These are phyloP conservation scores for Incumbomyces delicatus DNA, from an alignment of 2,329 filamentous ascomycete species.

Conservation along the genomic window DNA sequence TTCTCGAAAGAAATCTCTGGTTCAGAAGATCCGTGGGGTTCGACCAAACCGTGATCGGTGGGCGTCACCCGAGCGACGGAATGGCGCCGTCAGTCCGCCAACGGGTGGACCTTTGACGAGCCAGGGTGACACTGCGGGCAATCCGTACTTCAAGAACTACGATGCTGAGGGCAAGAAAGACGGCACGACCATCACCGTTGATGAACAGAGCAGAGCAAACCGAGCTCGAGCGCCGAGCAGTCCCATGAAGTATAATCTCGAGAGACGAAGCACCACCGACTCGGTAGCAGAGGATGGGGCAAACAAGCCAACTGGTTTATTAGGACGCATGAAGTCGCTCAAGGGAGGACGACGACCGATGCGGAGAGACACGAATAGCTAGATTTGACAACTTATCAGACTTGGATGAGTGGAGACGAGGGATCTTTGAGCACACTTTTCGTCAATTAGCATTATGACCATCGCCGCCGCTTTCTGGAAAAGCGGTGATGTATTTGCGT, in stretches of 20 bases:
- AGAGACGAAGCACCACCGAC: constrained; percentile 51
- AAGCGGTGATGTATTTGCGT: constrained; percentile 2
- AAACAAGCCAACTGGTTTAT: constrained; percentile 14
- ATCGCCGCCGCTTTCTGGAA: constrained; percentile 6
- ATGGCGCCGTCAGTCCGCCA: constrained; percentile 10
- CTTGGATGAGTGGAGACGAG: neutral
- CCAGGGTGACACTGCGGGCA: constrained; percentile 43
- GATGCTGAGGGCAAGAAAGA: constrained; percentile 57
- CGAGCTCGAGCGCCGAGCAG: constrained; percentile 46
- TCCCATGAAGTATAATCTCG: constrained; percentile 41
- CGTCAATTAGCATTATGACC: neutral
- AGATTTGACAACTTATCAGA: neutral
- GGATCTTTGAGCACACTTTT: neutral
- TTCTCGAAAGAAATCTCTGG: constrained; percentile 86
- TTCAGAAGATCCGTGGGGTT: constrained; percentile 73
- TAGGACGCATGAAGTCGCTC: constrained; percentile 22
- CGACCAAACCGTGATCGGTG: constrained; percentile 52
- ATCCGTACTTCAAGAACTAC: constrained; percentile 80
- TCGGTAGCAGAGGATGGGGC: constrained; percentile 44
- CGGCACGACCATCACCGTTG: constrained; percentile 47
- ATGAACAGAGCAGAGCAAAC: constrained; percentile 30
- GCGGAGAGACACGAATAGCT: constrained; percentile 5
- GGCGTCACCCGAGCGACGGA: constrained; percentile 42
- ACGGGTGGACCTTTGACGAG: constrained; percentile 24
- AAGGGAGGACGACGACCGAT: constrained; percentile 29